Conservation (phyloP, 805 yeast species). For the Wickerhamiella domercqiae region DNA sequence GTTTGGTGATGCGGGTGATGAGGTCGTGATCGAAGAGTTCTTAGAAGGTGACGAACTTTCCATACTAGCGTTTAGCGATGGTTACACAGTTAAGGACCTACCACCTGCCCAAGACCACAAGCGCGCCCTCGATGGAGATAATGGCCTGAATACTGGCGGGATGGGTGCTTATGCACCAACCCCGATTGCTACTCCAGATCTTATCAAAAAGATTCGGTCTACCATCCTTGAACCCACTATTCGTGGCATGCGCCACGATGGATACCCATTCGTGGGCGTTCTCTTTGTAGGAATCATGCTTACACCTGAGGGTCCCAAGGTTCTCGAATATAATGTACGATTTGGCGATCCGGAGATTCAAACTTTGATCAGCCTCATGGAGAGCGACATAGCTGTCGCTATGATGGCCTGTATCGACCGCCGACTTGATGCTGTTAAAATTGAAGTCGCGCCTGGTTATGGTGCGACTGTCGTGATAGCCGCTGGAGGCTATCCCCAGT, state of each 20-base stretch:
- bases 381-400: constrained; percentile 85
- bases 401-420: constrained; percentile 90
- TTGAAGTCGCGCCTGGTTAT: constrained; percentile 35
- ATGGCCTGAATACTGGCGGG: constrained; percentile 95
- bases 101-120: constrained; percentile 99
- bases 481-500: constrained; percentile 93
- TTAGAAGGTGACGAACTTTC: constrained; percentile 95
- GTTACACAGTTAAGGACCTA: constrained; percentile 74
- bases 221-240: constrained; percentile 80
- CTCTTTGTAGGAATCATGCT: constrained; percentile 92
- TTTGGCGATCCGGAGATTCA: constrained; percentile 99
- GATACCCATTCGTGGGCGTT: constrained; percentile 89
- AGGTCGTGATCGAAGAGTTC: constrained; percentile 88
- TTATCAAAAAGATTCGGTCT: constrained; percentile 54
- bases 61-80: constrained; percentile 82
- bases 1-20: constrained; percentile 89
- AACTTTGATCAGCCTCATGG: constrained; percentile 78
- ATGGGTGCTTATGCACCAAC: constrained; percentile 99
- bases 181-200: constrained; percentile 71
- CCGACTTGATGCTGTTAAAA: constrained; percentile 69
- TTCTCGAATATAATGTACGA: constrained; percentile 90
- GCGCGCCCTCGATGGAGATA: constrained; percentile 83
- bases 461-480: constrained; percentile 91
- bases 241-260: constrained; percentile 91
- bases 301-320: constrained; percentile 79